These are phyloP conservation scores for Suhomyces taliae DNA, from an alignment of 1,139 yeast species.

Conservation along the genomic window DNA sequence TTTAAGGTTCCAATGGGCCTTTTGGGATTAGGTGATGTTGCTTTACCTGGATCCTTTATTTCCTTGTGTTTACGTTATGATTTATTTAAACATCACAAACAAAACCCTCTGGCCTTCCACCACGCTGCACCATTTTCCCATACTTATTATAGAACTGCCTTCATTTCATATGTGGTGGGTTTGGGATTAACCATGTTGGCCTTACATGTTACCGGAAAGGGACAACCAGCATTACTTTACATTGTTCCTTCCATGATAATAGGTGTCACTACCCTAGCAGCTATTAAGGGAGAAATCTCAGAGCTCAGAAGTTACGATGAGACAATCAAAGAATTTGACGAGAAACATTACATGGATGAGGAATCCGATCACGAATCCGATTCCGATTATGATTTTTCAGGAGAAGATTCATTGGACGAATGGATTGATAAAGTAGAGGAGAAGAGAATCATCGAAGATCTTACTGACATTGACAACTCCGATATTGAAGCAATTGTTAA, in stretches of 20 bases:
- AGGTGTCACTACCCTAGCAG: slow-evolving; percentile 32
- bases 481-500: slow-evolving; percentile 4
- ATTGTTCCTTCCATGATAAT: slow-evolving; percentile 53
- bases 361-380: slow-evolving; percentile 16
- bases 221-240: slow-evolving; percentile 70
- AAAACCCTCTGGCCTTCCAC: slow-evolving; percentile 34
- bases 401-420: slow-evolving; percentile 21
- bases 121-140: slow-evolving; percentile 37
- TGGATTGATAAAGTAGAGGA: slow-evolving; percentile 24
- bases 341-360: slow-evolving; percentile 21
- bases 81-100: slow-evolving; percentile 35
- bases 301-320: slow-evolving; percentile 21
- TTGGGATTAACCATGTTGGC: slow-evolving; percentile 43
- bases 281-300: slow-evolving; percentile 38
- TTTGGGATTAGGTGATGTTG: slow-evolving; percentile 63
- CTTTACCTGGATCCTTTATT: slow-evolving; percentile 54
- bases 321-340: slow-evolving; percentile 19
- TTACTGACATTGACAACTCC: slow-evolving; percentile 14
- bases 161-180: slow-evolving; percentile 48
- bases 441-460: slow-evolving; percentile 17
- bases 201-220: slow-evolving; percentile 38
- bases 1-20: slow-evolving; percentile 15
- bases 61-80: slow-evolving; percentile 55
- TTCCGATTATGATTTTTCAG: slow-evolving; percentile 18
- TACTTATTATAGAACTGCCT: slow-evolving; percentile 46